phyloP scores from a whole-genome alignment of 2,329 filamentous ascomycete species.

The Penicillium expansum region DNA sequence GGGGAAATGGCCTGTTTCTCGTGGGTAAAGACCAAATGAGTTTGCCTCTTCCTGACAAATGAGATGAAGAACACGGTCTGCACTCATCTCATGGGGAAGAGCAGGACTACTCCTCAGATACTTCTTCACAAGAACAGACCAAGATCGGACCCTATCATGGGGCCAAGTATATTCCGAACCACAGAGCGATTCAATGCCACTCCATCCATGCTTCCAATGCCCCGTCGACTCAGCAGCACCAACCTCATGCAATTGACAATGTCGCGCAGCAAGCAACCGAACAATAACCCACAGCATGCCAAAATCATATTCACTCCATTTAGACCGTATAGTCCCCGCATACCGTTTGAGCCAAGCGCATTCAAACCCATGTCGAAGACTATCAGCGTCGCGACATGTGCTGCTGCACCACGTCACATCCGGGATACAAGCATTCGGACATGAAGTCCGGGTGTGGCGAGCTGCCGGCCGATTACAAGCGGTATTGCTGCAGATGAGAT shows the following conservation, averaged over 20 bases:
- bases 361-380: slow-evolving; percentile 29
- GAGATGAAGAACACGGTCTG: slow-evolving; percentile 21
- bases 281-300: slow-evolving; percentile 38
- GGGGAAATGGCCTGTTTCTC: slow-evolving; percentile 22
- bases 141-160: slow-evolving; percentile 27
- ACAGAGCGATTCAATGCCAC: slow-evolving; percentile 28
- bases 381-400: slow-evolving; percentile 23
- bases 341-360: slow-evolving; percentile 32
- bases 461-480: slow-evolving; percentile 25
- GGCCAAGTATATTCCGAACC: slow-evolving; percentile 32
- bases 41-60: slow-evolving; percentile 29
- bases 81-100: slow-evolving; percentile 18
- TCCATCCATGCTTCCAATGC: slow-evolving; percentile 23
- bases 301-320: slow-evolving; percentile 34
- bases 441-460: slow-evolving; percentile 10
- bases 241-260: background rate
- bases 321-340: slow-evolving; percentile 22
- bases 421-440: slow-evolving; percentile 23
- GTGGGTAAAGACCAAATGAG: slow-evolving; percentile 27
- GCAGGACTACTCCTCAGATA: slow-evolving; percentile 24
- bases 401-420: slow-evolving; percentile 32
- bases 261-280: slow-evolving; percentile 28
- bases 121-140: slow-evolving; percentile 30
- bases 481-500: slow-evolving; percentile 32
- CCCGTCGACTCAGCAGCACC: background rate